Conservation (phyloP, 208 protist species). For the Acanthamoeba sp. region DNA sequence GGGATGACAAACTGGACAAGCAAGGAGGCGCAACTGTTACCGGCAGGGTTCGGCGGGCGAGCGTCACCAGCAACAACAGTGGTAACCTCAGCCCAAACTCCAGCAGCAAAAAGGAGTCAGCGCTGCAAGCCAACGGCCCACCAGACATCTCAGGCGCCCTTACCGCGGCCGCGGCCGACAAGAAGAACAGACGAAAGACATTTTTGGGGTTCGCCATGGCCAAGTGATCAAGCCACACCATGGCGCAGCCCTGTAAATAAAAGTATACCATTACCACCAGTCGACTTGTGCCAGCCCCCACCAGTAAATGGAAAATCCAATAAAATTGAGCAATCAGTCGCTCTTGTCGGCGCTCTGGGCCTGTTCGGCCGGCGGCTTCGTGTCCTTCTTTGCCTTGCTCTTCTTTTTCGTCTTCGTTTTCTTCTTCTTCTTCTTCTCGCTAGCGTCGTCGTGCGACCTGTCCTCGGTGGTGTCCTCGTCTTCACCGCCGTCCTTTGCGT, state of each 20-base stretch:
- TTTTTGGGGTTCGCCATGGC: constrained; percentile 47
- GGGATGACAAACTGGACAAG: not conserved
- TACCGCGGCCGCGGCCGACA: not conserved
- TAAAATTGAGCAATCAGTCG: not conserved
- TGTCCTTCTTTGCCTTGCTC: not conserved
- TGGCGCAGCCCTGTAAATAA: constrained; percentile 1
- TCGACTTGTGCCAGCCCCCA: no score
- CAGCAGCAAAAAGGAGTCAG: not conserved
- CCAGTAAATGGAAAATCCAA: not conserved
- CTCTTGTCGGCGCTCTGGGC: not conserved
- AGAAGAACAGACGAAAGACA: not conserved
- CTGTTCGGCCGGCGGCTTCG: not conserved
- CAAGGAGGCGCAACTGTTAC: no score
- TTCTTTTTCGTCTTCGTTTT: not conserved
- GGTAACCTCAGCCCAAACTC: not conserved
- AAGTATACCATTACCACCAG: not conserved
- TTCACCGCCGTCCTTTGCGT: not conserved
- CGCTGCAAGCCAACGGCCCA: not conserved
- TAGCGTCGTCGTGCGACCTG: constrained; percentile 6
- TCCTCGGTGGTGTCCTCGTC: not conserved
- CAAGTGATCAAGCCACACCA: not conserved
- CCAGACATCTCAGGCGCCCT: not conserved
- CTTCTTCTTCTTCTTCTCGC: not conserved
- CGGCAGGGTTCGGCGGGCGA: no score
- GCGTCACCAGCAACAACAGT: not conserved